Evolutionary conservation across 805 yeast species (phyloP), one percentile per base, ranked within the genome.

Genomic region (Candida loeiensis): DNA sequence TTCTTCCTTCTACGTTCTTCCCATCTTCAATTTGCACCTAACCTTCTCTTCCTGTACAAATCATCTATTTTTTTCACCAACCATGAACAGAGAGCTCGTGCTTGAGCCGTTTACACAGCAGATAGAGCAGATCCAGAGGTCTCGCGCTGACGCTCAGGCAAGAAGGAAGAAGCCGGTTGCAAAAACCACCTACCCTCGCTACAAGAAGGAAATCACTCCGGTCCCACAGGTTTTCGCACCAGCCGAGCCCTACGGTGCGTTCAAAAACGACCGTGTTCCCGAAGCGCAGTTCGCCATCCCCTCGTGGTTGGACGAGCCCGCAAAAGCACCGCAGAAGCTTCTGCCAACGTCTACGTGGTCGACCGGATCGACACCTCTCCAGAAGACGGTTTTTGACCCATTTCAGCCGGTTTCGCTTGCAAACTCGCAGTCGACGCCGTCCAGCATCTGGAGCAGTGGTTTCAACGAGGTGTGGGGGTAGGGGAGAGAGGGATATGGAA

Each of bases 71-170:
- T 27, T 27, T 27, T 27, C 17, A 4, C 6, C 11, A 13, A 12
- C 9, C 18, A 24, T 30, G 40, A 32, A 26, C 30, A 25, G 40
- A 19, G 36, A 37, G 16, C 29, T 37, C 9, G 40, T 37, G 22
- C 33, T 38, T 14, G 68, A 61, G 49, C 56, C 69, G 38, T 66
- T 66, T 51, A 58, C 53, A 16, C 46, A 49, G 44, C 72, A 66
- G 45, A 30, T 56, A 35, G 71, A 64, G 31, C 32, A 53, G 22
- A 57, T 66, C 33, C 62, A 59, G 33, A 61, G 54, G 43, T 53
- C 58, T 21, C 44, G 55, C 45, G 50, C 61, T 37, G 72, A 66
- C 43, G 51, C 51, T 18, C 62, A 13, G 5, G 31, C 31, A 9
- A 22, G 31, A 19, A 37, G 32, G 36, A 37, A 31, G 28, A 25